Conservation (phyloP, 768 basidiomycete species). For the Rhizopogon salebrosus region DNA sequence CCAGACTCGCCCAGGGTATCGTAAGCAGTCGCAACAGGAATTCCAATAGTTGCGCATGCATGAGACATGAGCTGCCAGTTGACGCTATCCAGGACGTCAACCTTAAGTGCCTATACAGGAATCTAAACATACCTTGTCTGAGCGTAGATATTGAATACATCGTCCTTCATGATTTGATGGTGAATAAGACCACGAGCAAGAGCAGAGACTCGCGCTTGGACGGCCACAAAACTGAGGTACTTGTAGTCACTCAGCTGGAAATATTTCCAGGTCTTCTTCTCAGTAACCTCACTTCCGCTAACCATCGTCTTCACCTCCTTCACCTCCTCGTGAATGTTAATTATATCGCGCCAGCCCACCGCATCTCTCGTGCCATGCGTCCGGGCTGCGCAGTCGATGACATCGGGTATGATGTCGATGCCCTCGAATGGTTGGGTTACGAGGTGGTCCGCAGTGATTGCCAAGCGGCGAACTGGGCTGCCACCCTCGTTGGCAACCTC, state of each 20-base stretch:
- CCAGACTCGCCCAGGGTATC: constrained; percentile 91
- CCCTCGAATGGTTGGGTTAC: constrained; percentile 66
- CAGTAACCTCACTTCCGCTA: constrained; percentile 73
- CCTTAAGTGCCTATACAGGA: neutral
- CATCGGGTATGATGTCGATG: constrained; percentile 76
- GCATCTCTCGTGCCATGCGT: constrained; percentile 73
- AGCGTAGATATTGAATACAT: constrained; percentile 89
- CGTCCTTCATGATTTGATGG: constrained; percentile 59
- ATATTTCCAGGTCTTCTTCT: constrained; percentile 96
- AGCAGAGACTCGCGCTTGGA: constrained; percentile 59
- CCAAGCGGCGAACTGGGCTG: constrained; percentile 52
- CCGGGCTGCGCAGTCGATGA: constrained; percentile 68
- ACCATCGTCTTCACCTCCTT: constrained; percentile 85
- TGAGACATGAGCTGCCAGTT: constrained; percentile 90
- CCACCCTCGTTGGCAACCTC: constrained; percentile 52
- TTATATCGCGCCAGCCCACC: constrained; percentile 73
- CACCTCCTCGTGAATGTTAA: constrained; percentile 72
- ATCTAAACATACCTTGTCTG: constrained; percentile 64
- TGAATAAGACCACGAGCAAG: constrained; percentile 70
- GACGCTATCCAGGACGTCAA: constrained; percentile 36
- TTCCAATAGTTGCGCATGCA: constrained; percentile 72
- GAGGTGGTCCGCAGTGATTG: constrained; percentile 50
- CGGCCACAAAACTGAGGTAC: constrained; percentile 69
- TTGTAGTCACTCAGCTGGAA: constrained; percentile 89
- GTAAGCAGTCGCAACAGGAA: constrained; percentile 90